phyloP scores from a whole-genome alignment of 371 early-diverging fungal genomes.

The Gilbertella persicaria region DNA sequence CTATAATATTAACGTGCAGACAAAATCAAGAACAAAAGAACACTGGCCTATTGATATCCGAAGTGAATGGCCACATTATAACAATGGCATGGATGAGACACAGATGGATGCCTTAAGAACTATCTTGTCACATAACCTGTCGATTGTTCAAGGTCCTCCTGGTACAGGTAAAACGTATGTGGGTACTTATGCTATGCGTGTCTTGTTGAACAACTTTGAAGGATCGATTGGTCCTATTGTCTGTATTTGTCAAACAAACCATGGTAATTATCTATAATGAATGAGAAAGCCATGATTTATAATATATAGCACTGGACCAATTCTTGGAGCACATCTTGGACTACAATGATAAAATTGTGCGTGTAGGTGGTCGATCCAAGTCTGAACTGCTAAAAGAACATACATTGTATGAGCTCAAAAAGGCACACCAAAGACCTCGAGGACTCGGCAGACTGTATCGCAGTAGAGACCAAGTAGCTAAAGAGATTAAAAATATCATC shows the following conservation, averaged over 20 bases:
- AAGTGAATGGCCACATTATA: constrained; percentile 32
- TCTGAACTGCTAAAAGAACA: constrained; percentile 41
- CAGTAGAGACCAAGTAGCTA: constrained; percentile 39
- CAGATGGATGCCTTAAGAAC: constrained; percentile 58
- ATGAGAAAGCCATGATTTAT: background rate
- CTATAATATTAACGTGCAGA: constrained; percentile 35
- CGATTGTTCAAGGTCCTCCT: constrained; percentile 71
- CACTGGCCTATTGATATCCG: constrained; percentile 34
- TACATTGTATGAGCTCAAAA: constrained; percentile 51
- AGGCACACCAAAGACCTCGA: constrained; percentile 28
- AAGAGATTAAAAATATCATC: constrained; percentile 35
- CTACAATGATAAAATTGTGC: constrained; percentile 52
- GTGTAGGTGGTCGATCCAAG: constrained; percentile 66
- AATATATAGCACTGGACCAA: constrained; percentile 63
- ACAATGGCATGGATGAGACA: constrained; percentile 44
- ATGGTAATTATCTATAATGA: constrained; percentile 34
- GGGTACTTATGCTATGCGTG: constrained; percentile 61
- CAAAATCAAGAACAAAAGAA: background rate
- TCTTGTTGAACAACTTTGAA: constrained; percentile 53
- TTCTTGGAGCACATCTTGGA: constrained; percentile 61
- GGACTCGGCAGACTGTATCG: constrained; percentile 34
- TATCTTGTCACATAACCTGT: constrained; percentile 52
- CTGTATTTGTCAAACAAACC: constrained; percentile 73
- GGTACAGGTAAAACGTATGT: constrained; percentile 77
- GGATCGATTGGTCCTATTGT: constrained; percentile 54